Evolutionary conservation across 306 rosid species (phyloP), one percentile per base, ranked within the genome.

Genomic region (Fragaria ananassa): DNA sequence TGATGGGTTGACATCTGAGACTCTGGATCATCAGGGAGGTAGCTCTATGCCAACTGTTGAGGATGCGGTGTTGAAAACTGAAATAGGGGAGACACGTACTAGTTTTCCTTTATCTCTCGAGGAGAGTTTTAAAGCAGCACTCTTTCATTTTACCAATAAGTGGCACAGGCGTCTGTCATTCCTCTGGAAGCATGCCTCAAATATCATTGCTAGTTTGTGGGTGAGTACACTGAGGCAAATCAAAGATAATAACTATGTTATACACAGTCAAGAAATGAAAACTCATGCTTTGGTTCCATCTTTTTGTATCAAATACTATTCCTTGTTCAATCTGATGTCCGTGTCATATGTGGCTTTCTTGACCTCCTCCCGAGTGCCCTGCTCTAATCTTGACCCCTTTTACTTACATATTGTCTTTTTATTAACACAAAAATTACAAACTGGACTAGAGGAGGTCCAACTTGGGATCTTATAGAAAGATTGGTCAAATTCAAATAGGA

Each of bases 111-210:
- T 76, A 53, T 88, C 91, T 47, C 93, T 91, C 74, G 89, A 87
- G 82, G 94, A 91, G 85, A 89, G 91, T 27, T 58, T 96, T 68
- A 91, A 88, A 78, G 96, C 97, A 11, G 91, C 91, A 44, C 68
- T 88, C 74, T 51, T 83, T 71, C 91, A 87, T 78, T 88, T 88
- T 77, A 90, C 85, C 39, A 96, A 83, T 81, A 88, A 89, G 81
- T 96, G 97, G 98, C 72, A 87, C 78, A 86, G 87, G 84, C 93
- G 98, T 15, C 72, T 92, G 41, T 86, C 89, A 51, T 93, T 92
- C 66, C 74, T 96, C 74, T 86, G 87, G 90, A 91, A 89, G 75
- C 92, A 87, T 77, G 84, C 87, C 58, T 68, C 62, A 60, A 89
- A 84, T 81, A 81, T 96, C 31, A 35, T 80, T 57, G 85, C 82